Conservation (phyloP, 2,329 filamentous ascomycete genomes). For the Xylariaceae sp. region DNA sequence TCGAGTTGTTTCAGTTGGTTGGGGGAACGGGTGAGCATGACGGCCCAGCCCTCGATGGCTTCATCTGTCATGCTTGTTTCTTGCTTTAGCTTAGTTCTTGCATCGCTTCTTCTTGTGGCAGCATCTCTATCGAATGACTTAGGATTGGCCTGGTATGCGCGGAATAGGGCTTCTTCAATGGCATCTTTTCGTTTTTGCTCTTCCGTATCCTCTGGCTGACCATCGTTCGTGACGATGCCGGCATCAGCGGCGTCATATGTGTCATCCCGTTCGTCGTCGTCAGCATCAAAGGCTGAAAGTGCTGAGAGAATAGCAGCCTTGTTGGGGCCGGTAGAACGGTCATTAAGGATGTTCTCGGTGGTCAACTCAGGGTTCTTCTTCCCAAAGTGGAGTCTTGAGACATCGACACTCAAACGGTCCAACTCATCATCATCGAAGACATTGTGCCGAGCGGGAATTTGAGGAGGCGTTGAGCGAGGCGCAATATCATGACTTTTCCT, state of each 20-base stretch:
- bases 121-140: slow-evolving; percentile 67
- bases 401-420: slow-evolving; percentile 61
- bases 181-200: slow-evolving; percentile 40
- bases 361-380: slow-evolving; percentile 59
- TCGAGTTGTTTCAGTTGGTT: slow-evolving; percentile 65
- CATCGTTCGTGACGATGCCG: slow-evolving; percentile 75
- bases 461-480: slow-evolving; percentile 55
- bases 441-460: slow-evolving; percentile 59
- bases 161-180: slow-evolving; percentile 69
- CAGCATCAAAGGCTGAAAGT: slow-evolving; percentile 80
- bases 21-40: slow-evolving; percentile 75
- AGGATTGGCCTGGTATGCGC: slow-evolving; percentile 60
- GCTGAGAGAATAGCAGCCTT: slow-evolving; percentile 87
- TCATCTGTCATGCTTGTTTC: slow-evolving; percentile 91
- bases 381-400: slow-evolving; percentile 70
- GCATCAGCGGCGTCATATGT: slow-evolving; percentile 93
- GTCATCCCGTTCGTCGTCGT: slow-evolving; percentile 95
- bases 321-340: slow-evolving; percentile 59
- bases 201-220: slow-evolving; percentile 52
- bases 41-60: slow-evolving; percentile 85
- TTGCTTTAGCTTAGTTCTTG: slow-evolving; percentile 59
- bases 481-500: slow-evolving; percentile 42
- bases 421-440: slow-evolving; percentile 77
- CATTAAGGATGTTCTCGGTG: slow-evolving; percentile 66
- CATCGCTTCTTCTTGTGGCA: slow-evolving; percentile 59